Evolutionary conservation across 2,329 filamentous ascomycete genomes (phyloP).

Genomic region (Exophiala spinifera): DNA sequence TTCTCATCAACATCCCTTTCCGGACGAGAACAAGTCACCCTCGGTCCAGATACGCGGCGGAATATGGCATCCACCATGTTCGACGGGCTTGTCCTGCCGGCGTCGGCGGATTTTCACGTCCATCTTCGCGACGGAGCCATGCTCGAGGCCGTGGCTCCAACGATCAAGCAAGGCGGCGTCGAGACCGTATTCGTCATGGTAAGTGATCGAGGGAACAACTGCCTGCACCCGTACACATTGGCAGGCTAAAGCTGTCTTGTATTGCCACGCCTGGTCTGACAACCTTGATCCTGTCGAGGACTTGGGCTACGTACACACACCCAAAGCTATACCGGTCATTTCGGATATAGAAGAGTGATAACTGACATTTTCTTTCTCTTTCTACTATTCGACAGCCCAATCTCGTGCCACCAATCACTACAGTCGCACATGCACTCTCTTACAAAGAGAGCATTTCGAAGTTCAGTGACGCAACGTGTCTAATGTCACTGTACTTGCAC

Average conservation of each 20-base stretch:
- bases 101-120: slow-evolving; percentile 37
- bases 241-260: neutral
- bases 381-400: slow-evolving; percentile 56
- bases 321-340: too few species aligned
- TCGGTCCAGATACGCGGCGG: too few species aligned
- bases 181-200: slow-evolving; percentile 60
- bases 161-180: slow-evolving; percentile 58
- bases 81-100: slow-evolving; percentile 21
- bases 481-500: slow-evolving; percentile 72
- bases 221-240: too few species aligned
- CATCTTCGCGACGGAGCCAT: slow-evolving; percentile 53
- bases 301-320: too few species aligned
- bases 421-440: slow-evolving; percentile 60
- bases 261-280: too few species aligned
- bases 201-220: slow-evolving; percentile 11
- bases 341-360: too few species aligned
- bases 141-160: slow-evolving; percentile 53
- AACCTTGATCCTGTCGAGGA: too few species aligned
- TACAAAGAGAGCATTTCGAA: slow-evolving; percentile 51
- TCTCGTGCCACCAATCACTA: slow-evolving; percentile 61
- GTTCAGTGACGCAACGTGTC: slow-evolving; percentile 55
- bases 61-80: slow-evolving; percentile 15
- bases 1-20: too few species aligned
- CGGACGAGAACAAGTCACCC: too few species aligned
- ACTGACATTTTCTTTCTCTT: too few species aligned